Base-by-base conservation (phyloP, 2,329 filamentous ascomycete genomes). In the Aspergillus versicolor region DNA sequence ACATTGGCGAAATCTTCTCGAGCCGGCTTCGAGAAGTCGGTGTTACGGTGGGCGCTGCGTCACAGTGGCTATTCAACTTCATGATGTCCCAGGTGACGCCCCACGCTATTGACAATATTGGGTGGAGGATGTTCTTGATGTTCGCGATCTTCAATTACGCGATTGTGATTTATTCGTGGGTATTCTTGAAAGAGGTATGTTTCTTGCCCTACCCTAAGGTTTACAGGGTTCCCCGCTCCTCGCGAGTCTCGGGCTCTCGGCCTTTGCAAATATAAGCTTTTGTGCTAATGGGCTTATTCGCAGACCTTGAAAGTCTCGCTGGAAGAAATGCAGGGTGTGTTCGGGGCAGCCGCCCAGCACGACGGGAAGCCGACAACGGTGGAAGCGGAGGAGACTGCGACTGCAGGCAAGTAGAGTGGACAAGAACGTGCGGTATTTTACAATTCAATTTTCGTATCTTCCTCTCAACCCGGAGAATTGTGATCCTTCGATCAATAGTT, bases 71-170 rank as follows among this genome's bases (percentile, higher is more conserved):
- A n/a, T 75, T 74, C 63, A 75, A 75, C 40, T 75, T 74, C 45
- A 69, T 73, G 62, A 72, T 75, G 70, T 71, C 67, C 37, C 72
- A 74, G 54, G 67, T 75, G 21, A 75, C 70, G 50, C 72, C 72
- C 3, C 70, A 74, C 55, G 77, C 78, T 0, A 73, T 82, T 12
- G 67, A 70, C 2, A 80, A 80, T 52, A 77, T 82, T 4, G 75
- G 76, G 1, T 81, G 78, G 78, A 72, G 71, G 46, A 81, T 77
- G 3, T 82, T 81, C 56, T 63, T 82, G 56, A 80, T 81, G 76
- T 81, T 81, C 67, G 72, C 71, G 21, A 76, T 80, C 24, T 79
- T 81, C 65, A 80, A 81, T 63, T 79, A 75, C 57, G 69, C 76
- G 1, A 73, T 79, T 15, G 75, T 79, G 0, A 64, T 71, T 11